phyloP scores from a whole-genome alignment of 371 early-diverging fungal genomes.

The Phascolomyces articulosus region DNA sequence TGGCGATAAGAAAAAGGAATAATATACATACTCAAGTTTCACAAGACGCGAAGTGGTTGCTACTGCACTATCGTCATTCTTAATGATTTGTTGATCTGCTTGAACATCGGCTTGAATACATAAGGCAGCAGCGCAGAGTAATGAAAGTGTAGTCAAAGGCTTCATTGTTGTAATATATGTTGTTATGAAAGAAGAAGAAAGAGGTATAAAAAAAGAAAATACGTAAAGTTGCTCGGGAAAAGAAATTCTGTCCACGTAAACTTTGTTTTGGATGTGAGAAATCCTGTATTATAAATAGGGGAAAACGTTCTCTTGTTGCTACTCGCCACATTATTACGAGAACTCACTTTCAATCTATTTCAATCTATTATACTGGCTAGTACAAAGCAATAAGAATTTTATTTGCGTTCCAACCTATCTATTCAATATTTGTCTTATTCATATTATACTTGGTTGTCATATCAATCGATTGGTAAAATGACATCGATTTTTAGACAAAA shows the following conservation, averaged over 20 bases:
- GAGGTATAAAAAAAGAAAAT: conserved; percentile 8
- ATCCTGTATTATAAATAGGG: too few relatives aligned
- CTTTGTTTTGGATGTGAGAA: neutral
- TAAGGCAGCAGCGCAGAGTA: conserved; percentile 3
- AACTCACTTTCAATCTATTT: too few relatives aligned
- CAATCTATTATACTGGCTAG: too few relatives aligned
- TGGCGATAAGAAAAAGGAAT: neutral
- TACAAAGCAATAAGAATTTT: too few relatives aligned
- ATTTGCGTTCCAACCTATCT: too few relatives aligned
- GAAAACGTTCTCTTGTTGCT: too few relatives aligned
- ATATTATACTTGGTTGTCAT: too few relatives aligned
- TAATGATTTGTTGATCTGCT: neutral
- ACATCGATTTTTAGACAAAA: too few relatives aligned
- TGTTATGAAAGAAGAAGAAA: neutral
- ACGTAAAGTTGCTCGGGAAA: neutral
- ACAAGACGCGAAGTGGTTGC: neutral
- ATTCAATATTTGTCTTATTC: too few relatives aligned
- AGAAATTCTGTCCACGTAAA: neutral
- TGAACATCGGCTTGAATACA: conserved; percentile 2
- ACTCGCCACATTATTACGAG: too few relatives aligned
- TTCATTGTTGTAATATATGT: neutral
- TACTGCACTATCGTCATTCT: neutral
- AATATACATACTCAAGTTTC: conserved; percentile 4
- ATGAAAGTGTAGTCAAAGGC: conserved; percentile 2
- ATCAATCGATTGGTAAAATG: too few relatives aligned